A percentile compares a stretch with the other conserved stretches of the same genome.
Evolutionary conservation across 2,329 filamentous ascomycete genomes (phyloP).

Genomic region (Setomelanomma holmii): DNA sequence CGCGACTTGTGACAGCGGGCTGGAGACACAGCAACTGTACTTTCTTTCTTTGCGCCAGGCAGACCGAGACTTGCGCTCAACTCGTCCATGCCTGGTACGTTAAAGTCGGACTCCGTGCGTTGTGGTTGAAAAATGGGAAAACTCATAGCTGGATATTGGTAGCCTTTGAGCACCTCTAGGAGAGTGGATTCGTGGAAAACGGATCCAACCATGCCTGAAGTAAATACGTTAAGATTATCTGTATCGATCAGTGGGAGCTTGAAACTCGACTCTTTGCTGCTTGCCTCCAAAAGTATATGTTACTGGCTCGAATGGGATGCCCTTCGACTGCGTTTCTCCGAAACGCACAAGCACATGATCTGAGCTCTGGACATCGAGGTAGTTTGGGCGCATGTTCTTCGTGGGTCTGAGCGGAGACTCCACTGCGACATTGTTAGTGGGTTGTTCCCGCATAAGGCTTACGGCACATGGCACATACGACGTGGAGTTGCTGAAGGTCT

Average conservation of each 20-base stretch:
- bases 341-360: too few species aligned
- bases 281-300: background rate
- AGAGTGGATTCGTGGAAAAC: too few species aligned
- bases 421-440: slow-evolving; percentile 5
- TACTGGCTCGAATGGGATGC: too few species aligned
- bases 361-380: background rate
- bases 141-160: background rate
- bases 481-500: background rate
- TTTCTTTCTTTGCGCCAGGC: slow-evolving; percentile 5
- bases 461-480: too few species aligned
- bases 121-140: background rate
- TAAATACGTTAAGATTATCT: background rate
- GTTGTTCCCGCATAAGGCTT: background rate
- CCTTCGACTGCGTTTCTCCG: too few species aligned
- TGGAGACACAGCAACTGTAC: background rate
- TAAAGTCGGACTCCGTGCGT: slow-evolving; percentile 5
- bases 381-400: slow-evolving; percentile 3
- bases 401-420: slow-evolving; percentile 9
- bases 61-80: slow-evolving; percentile 23
- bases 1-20: slow-evolving; percentile 6
- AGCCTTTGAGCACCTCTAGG: too few species aligned
- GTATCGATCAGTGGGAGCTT: background rate
- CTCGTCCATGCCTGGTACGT: slow-evolving; percentile 20
- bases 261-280: background rate
- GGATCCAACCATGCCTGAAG: background rate